phyloP scores from a whole-genome alignment of 1,139 yeast genomes.

The Kodamaea ohmeri region DNA sequence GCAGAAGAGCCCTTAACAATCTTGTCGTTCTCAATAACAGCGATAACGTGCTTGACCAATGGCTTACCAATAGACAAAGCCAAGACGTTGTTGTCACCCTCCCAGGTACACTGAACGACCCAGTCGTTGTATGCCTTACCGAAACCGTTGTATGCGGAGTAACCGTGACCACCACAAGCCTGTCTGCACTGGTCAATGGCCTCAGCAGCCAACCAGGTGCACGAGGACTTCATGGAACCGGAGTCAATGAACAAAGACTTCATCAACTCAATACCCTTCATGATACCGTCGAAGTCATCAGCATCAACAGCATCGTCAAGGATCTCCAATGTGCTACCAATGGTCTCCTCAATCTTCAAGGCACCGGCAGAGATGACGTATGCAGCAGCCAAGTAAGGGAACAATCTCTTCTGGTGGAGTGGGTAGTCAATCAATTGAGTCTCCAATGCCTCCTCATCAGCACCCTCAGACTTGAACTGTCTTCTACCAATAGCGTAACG shows the following conservation, averaged over 20 bases:
- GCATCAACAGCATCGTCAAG: slow-evolving; percentile 38
- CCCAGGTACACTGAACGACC: slow-evolving; percentile 55
- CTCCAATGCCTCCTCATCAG: slow-evolving; percentile 18
- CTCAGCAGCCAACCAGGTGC: slow-evolving; percentile 49
- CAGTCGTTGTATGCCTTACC: slow-evolving; percentile 50
- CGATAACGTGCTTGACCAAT: slow-evolving; percentile 35
- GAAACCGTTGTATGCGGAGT: slow-evolving; percentile 47
- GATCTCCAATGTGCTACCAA: slow-evolving; percentile 26
- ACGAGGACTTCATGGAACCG: slow-evolving; percentile 47
- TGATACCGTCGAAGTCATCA: slow-evolving; percentile 35
- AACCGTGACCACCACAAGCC: slow-evolving; percentile 54
- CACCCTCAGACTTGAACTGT: slow-evolving; percentile 37
- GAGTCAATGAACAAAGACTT: slow-evolving; percentile 48
- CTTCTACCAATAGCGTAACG: slow-evolving; percentile 48
- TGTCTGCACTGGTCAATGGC: slow-evolving; percentile 49
- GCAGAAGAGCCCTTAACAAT: slow-evolving; percentile 37
- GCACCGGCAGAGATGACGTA: slow-evolving; percentile 44
- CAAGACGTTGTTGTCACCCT: slow-evolving; percentile 51
- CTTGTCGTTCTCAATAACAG: slow-evolving; percentile 33
- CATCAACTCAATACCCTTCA: slow-evolving; percentile 38
- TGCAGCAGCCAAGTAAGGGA: slow-evolving; percentile 45
- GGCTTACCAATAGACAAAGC: slow-evolving; percentile 49
- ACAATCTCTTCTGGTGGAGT: slow-evolving; percentile 45
- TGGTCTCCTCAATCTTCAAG: slow-evolving; percentile 33
- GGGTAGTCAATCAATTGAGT: slow-evolving; percentile 47